Base-by-base conservation (phyloP, 164 flowering plant species). In the Vitis amurensis region DNA sequence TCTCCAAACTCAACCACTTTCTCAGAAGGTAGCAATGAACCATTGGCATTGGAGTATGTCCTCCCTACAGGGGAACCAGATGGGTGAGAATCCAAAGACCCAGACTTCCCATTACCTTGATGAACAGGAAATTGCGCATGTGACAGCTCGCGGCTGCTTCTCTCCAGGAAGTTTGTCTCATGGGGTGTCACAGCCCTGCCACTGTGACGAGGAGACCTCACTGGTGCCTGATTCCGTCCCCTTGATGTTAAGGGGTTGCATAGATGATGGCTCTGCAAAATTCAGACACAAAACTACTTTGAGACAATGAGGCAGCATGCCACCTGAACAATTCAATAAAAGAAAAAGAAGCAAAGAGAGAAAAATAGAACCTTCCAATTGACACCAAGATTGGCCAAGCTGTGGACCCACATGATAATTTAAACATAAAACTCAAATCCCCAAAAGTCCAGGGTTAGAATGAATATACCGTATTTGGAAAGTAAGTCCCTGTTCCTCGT, bases 401-500 rank as follows among this genome's bases (percentile, higher is more conserved):
- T 58, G 49, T 29, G 68, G 67, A 68, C 13, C 23, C 57, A 37
- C 29, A 29, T 8, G 9, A 61, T 31, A 65, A 66, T 56, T 17
- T 55, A 48, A 16, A 48, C 53, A 52, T 2, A 50, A 17, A 47
- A 47, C 27, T 15, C 16, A 51, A 63, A 47, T 14, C 9, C 23
- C 63, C 17, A 50, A 31, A 23, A 11, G 59, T 59, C 44, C 64
- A 55, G 31, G 64, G 64, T 55, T 19, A 57, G 56, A 58, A 62
- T 30, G 60, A 73, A 59, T 16, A 70, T 87, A 94, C 97, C 98
- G 65, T 76, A 64, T 80, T 86, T 14, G 98, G 97, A 53, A 94
- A 81, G 72, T 91, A 94, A 17, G 93, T 88, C 64, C 97, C 98
- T 0, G 86, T 88, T 64, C 95, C 97, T 19, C 91, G 86, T 2